A percentile compares a stretch with the other conserved stretches of the same genome.
phyloP scores from a whole-genome alignment of 1,139 yeast species.

The Blastobotrys indianensis region DNA sequence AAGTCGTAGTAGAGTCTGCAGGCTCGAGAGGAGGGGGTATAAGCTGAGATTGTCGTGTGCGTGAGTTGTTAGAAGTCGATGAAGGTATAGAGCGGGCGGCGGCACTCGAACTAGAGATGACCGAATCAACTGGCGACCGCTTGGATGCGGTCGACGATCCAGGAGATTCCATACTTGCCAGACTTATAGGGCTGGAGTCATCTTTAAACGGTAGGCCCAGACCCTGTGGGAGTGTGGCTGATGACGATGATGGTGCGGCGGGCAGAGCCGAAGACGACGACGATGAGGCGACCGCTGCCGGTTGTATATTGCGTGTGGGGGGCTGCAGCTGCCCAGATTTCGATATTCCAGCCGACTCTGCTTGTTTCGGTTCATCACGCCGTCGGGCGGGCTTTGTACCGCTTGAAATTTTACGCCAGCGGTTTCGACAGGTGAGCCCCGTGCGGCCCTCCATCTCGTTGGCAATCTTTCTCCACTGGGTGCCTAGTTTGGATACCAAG shows the following conservation, averaged over 20 bases:
- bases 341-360: neutral
- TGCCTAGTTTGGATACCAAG: slow-evolving; percentile 68
- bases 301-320: too few relatives aligned
- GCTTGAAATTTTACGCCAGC: slow-evolving; percentile 69
- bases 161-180: slow-evolving; percentile 6
- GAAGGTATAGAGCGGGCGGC: neutral
- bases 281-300: neutral
- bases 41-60: neutral
- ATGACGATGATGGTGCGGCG: neutral
- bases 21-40: slow-evolving; percentile 10
- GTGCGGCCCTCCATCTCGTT: slow-evolving; percentile 71
- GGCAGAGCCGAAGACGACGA: neutral
- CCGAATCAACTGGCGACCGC: slow-evolving; percentile 1
- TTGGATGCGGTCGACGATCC: slow-evolving; percentile 4
- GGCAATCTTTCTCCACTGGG: slow-evolving; percentile 85
- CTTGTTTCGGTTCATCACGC: slow-evolving; percentile 31
- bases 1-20: slow-evolving; percentile 14
- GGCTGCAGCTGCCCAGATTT: neutral
- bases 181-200: slow-evolving; percentile 8
- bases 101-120: neutral
- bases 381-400: slow-evolving; percentile 58
- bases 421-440: slow-evolving; percentile 80
- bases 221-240: neutral
- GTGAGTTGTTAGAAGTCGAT: neutral
- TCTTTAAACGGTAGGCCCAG: neutral